Evolutionary conservation across 2,329 filamentous ascomycete genomes (phyloP), one percentile per base, ranked within the genome.

Genomic region (Chrysoporthe deuterocubensis): DNA sequence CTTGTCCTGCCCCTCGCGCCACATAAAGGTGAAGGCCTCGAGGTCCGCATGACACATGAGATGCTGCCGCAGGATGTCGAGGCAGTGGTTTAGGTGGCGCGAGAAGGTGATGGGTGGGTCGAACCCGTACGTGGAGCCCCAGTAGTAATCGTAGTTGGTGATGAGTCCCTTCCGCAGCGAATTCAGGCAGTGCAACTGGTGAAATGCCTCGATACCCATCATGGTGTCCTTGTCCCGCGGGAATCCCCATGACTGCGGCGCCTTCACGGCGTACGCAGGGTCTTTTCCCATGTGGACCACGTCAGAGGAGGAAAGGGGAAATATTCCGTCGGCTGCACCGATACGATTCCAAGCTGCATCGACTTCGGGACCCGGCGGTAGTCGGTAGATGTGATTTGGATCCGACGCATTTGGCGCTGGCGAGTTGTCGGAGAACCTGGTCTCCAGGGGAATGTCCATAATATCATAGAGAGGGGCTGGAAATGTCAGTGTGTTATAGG

Each of bases 121-220:
- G 44, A 67, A 62, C 6, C 40, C 59, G 44, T 63, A 46, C 32
- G 65, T 46, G 18, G 59, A 54, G n/a, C 65, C 48, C 26, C 50
- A 59, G 16, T 59, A 48, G 59, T 63, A 63, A 46, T 67, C 43
- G 52, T 67, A 56, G 13, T 63, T 40, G 26, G 52, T 42, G 65
- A 62, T 34, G 43, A 67, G 50, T 3, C 42, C 56, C 65, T 67
- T 67, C 5, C 59, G 65, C n/a, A 67, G 37, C 21, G 59, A 37
- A 42, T 67, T 62, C 40, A 67, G 65, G n/a, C 65, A 67, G 59
- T 67, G 65, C 18, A 67, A 37, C 48, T 67, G 65, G 59, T 67
- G 65, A 21, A 67, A 67, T 42, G 52, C 65, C 34, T 67, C 65
- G 50, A 67, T 67, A n/a, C 57, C 57, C 57, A 60, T 60, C 57